Percentiles rank a stretch among this genome's conserved stretches.
Conservation (phyloP, 495 filamentous ascomycete species). For the Penicillium cinerascens region DNA sequence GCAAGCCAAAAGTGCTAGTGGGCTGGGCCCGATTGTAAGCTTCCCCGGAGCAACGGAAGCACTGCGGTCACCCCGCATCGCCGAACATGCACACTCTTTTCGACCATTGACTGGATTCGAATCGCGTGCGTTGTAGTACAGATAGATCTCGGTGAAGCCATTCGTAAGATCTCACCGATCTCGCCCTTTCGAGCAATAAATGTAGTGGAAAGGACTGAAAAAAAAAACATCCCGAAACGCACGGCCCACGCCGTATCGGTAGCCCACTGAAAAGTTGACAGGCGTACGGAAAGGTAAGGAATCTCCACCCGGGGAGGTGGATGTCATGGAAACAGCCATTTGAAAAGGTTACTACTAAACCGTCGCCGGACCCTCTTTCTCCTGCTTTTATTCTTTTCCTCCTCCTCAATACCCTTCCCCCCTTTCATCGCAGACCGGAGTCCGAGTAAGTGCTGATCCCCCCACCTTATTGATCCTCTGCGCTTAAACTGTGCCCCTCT, state of each 20-base stretch:
- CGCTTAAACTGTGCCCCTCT: not conserved
- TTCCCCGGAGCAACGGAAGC: constrained; percentile 48
- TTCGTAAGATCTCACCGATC: not conserved
- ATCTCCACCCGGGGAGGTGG: not conserved
- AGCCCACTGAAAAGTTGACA: not conserved
- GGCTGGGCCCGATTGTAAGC: constrained; percentile 1
- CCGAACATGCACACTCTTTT: constrained; percentile 12
- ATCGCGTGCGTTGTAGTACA: not conserved
- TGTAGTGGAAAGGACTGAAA: too few relatives aligned
- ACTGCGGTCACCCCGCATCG: constrained; percentile 36
- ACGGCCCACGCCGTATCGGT: not conserved
- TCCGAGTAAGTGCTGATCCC: constrained; percentile 2
- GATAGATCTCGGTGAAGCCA: not conserved
- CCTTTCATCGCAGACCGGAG: not conserved
- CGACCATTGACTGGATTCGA: not conserved
- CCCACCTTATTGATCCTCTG: constrained; percentile 13
- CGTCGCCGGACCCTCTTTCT: constrained; percentile 2
- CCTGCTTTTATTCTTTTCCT: not conserved
- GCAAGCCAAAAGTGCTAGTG: not conserved
- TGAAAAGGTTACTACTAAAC: constrained; percentile 3
- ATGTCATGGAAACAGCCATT: not conserved
- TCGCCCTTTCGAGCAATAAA: not conserved
- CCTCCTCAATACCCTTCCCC: not conserved
- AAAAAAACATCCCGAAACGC: not conserved
- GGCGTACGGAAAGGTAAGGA: not conserved